Base-by-base conservation (phyloP, 768 basidiomycete genomes). In the Austroboletus eburneus region DNA sequence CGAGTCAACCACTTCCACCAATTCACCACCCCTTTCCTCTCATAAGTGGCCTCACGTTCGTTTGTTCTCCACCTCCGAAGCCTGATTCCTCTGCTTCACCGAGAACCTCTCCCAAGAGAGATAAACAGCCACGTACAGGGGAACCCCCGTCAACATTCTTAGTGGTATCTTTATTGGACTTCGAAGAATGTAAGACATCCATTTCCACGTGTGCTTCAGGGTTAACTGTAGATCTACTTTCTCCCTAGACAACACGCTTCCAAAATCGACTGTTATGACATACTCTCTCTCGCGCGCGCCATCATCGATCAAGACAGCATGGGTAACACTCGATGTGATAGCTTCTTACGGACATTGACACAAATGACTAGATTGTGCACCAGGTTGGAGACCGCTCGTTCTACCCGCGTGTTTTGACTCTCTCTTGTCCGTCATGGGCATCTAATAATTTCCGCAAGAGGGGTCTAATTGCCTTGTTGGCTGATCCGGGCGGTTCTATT, bases 111-210 rank as follows among this genome's bases (percentile, higher is more conserved):
- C 50, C 65, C 18, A 56, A 46, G 49, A 55, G 59, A n/a, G 65
- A 67, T 45, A 57, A 55, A 34, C 55, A 61, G 25, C 45, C 49
- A 20, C 45, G 62, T 51, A 46, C 45, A 4, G 35, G 48, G 2
- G 66, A 70, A 61, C 45, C 66, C 40, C 20, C 66, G 55, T 20
- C 67, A 33, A 62, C 79, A 9, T 78, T 76, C 53, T 61, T 88
- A 6, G 70, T 75, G 9, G 71, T 74, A 18, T 75, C 70, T 41
- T 79, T 73, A 49, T 62, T 83, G n/a, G 75, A 86, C 48, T 80
- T 82, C 39, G 74, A 73, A 39, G 75, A 82, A 49, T 83, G 85
- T 87, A 62, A 51, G 78, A 51, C 29, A 45, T 27, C 22, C 39
- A 46, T 17, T 43, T 44, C 5, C 22, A 36, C 24, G 20, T 12